Conservation (phyloP, 2,329 filamentous ascomycete genomes). For the Fusarium dimerum region DNA sequence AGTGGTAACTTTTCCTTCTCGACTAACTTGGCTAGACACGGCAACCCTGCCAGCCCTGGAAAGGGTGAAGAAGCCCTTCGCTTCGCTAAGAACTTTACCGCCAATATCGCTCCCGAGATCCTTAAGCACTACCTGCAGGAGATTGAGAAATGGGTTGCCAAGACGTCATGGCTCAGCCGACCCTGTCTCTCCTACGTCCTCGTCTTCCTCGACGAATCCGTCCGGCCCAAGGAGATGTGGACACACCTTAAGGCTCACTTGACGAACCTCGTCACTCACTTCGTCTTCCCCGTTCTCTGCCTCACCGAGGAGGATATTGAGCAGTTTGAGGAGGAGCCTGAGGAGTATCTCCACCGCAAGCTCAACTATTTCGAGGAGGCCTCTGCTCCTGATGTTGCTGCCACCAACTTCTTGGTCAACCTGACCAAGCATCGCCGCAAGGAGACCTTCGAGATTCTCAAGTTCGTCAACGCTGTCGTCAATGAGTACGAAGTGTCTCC, state of each 20-base stretch:
- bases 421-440: constrained; percentile 93
- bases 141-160: constrained; percentile 97
- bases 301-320: constrained; percentile 90
- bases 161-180: constrained; percentile 92
- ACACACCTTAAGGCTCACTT: constrained; percentile 89
- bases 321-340: constrained; percentile 90
- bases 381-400: constrained; percentile 90
- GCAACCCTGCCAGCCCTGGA: constrained; percentile 76
- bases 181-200: constrained; percentile 91
- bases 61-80: constrained; percentile 75
- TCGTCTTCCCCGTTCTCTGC: constrained; percentile 94
- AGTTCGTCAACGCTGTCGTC: constrained; percentile 93
- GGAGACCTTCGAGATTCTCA: constrained; percentile 91
- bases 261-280: constrained; percentile 88
- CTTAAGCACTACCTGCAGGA: constrained; percentile 91
- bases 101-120: constrained; percentile 92
- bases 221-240: constrained; percentile 98
- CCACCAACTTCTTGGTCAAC: constrained; percentile 94
- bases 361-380: constrained; percentile 98
- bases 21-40: constrained; percentile 63
- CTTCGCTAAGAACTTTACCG: constrained; percentile 89
- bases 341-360: constrained; percentile 96
- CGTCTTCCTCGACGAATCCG: constrained; percentile 94
- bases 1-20: not conserved
- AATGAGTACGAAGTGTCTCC: constrained; percentile 86